These are phyloP conservation scores for Fusarium annulatum DNA, from an alignment of 2,329 filamentous ascomycete species.

Conservation along the genomic window DNA sequence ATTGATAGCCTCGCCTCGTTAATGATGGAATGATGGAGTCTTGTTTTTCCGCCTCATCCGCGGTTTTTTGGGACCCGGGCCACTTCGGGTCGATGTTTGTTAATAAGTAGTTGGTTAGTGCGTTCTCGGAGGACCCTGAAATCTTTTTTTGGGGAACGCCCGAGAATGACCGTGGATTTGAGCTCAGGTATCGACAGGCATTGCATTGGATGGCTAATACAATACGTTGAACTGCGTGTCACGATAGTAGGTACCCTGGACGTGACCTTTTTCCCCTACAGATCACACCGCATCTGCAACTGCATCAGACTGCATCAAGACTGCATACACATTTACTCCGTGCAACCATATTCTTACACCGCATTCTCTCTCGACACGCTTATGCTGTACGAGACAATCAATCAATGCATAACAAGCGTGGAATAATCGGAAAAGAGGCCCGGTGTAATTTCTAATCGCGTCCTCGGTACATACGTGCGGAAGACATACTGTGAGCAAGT, in stretches of 20 bases:
- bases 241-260: slow-evolving; percentile 5
- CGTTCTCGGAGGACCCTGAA: slow-evolving; percentile 43
- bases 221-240: slow-evolving; percentile 7
- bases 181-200: slow-evolving; percentile 22
- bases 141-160: slow-evolving; percentile 37
- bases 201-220: slow-evolving; percentile 8
- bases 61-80: slow-evolving; percentile 31
- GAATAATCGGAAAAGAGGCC: slow-evolving; percentile 4
- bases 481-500: not conserved
- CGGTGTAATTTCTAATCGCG: slow-evolving; percentile 4
- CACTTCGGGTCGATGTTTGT: slow-evolving; percentile 39
- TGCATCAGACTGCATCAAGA: slow-evolving; percentile 14
- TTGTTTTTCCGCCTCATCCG: slow-evolving; percentile 44
- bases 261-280: slow-evolving; percentile 11
- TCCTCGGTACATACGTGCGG: not conserved
- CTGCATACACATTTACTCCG: slow-evolving; percentile 27
- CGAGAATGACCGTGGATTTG: slow-evolving; percentile 24
- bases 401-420: slow-evolving; percentile 15
- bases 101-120: slow-evolving; percentile 17
- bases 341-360: slow-evolving; percentile 37
- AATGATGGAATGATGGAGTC: slow-evolving; percentile 8
- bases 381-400: slow-evolving; percentile 20
- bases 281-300: slow-evolving; percentile 31
- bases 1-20: slow-evolving; percentile 37
- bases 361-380: slow-evolving; percentile 26